phyloP scores from a whole-genome alignment of 768 basidiomycete genomes.

The Psilocybe cubensis region DNA sequence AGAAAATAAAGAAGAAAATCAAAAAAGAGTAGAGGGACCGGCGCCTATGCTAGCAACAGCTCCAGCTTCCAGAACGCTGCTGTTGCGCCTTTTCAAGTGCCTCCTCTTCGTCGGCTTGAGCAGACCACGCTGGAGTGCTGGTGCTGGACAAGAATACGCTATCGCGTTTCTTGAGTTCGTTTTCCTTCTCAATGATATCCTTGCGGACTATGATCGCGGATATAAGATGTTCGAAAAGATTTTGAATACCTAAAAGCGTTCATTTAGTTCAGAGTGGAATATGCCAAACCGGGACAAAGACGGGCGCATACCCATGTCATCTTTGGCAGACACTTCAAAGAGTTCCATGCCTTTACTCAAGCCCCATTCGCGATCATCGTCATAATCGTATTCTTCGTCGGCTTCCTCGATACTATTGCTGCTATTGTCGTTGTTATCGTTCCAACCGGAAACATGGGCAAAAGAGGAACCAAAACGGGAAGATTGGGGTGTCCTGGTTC shows the following conservation, averaged over 20 bases:
- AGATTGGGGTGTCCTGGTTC: slow-evolving; percentile 51
- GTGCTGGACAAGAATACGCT: slow-evolving; percentile 76
- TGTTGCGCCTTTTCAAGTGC: slow-evolving; percentile 58
- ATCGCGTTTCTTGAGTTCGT: slow-evolving; percentile 78
- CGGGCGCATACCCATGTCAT: slow-evolving; percentile 68
- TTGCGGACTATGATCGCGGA: slow-evolving; percentile 77
- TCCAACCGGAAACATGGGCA: slow-evolving; percentile 55
- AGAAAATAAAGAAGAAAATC: slow-evolving; percentile 11
- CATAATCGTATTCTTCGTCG: slow-evolving; percentile 57
- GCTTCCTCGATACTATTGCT: slow-evolving; percentile 72
- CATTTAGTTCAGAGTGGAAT: slow-evolving; percentile 1
- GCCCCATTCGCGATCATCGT: slow-evolving; percentile 73
- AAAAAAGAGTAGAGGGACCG: slow-evolving; percentile 11
- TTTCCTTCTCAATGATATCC: slow-evolving; percentile 81
- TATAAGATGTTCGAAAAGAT: slow-evolving; percentile 81
- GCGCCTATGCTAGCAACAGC: slow-evolving; percentile 58
- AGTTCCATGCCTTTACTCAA: slow-evolving; percentile 84
- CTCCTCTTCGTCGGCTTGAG: slow-evolving; percentile 81
- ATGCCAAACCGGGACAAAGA: slow-evolving; percentile 13
- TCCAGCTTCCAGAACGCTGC: slow-evolving; percentile 60
- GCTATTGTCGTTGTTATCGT: slow-evolving; percentile 60
- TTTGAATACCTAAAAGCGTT: slow-evolving; percentile 75
- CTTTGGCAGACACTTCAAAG: slow-evolving; percentile 92
- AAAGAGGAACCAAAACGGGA: slow-evolving; percentile 64
- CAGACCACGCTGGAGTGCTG: slow-evolving; percentile 73